Evolutionary conservation across 371 early-diverging fungal species (phyloP).

Genomic region (Zancudomyces culisetae): DNA sequence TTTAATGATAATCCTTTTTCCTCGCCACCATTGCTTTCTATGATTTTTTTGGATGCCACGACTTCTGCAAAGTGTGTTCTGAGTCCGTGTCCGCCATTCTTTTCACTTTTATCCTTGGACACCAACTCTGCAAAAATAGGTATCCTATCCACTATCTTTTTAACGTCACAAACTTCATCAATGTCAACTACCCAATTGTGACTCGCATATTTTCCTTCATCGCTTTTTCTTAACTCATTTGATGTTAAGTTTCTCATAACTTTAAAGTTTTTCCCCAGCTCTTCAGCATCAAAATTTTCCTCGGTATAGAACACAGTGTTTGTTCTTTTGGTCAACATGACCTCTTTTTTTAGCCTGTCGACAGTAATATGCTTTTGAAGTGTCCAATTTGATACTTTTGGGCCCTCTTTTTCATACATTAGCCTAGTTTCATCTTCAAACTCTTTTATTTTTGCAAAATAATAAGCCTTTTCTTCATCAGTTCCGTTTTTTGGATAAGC

Average conservation of each 20-base stretch:
- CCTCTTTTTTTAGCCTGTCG: not conserved
- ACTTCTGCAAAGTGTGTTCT: slow-evolving; percentile 1
- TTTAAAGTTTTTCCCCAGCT: not conserved
- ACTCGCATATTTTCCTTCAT: not conserved
- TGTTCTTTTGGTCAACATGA: not conserved
- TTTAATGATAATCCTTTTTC: not conserved
- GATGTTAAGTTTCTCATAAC: not conserved
- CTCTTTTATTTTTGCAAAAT: not conserved
- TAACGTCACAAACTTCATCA: not conserved
- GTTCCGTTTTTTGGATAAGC: not conserved
- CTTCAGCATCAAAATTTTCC: not conserved
- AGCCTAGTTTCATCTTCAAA: not conserved
- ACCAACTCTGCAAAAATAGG: not conserved
- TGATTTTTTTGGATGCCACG: not conserved
- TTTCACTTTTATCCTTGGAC: not conserved
- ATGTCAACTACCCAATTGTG: not conserved
- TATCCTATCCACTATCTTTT: not conserved
- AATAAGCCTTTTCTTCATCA: not conserved
- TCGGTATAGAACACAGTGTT: not conserved
- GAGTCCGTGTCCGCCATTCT: not conserved
- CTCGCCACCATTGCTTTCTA: not conserved
- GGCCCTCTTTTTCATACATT: not conserved
- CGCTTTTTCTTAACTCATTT: not conserved
- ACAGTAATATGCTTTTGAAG: not conserved
- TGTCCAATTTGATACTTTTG: slow-evolving; percentile 1